Evolutionary conservation across 2,329 filamentous ascomycete genomes (phyloP).

Genomic region (Aaosphaeria pasadenensis): DNA sequence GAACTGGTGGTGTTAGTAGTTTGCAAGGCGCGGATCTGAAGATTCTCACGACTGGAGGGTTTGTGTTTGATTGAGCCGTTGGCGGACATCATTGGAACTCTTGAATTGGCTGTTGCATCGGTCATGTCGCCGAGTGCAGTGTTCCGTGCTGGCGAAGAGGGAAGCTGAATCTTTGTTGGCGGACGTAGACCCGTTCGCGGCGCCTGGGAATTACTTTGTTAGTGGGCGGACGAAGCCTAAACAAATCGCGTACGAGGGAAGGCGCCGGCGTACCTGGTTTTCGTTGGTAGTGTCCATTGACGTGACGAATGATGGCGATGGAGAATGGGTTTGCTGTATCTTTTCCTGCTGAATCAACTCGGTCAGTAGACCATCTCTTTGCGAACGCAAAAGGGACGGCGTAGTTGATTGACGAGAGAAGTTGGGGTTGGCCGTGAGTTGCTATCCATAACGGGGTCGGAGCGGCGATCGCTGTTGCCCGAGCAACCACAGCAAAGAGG

Average conservation of each 20-base stretch:
- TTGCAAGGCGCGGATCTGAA: conserved; percentile 3
- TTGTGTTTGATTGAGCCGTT: conserved; percentile 50
- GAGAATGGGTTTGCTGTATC: no score
- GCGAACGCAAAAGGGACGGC: no score
- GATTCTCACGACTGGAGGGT: conserved; percentile 45
- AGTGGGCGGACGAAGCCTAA: neutral
- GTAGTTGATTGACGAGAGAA: no score
- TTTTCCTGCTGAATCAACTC: no score
- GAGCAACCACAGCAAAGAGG: no score
- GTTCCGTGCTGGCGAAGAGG: conserved; percentile 19
- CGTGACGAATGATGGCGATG: neutral
- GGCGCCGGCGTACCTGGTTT: conserved; percentile 22
- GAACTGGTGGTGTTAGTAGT: conserved; percentile 32
- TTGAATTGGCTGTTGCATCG: conserved; percentile 53
- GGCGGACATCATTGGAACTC: conserved; percentile 47
- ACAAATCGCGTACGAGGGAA: neutral
- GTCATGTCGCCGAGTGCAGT: conserved; percentile 49
- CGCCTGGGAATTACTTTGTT: conserved; percentile 11
- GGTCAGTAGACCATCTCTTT: no score
- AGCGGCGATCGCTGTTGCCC: no score
- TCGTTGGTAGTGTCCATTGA: conserved; percentile 24
- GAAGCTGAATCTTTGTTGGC: conserved; percentile 21
- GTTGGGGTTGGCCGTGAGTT: no score
- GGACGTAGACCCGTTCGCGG: conserved; percentile 28
- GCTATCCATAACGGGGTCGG: no score